Percentiles rank a stretch among this genome's conserved stretches.
Conservation (phyloP, 2,329 filamentous ascomycete species). For the Fusarium torulosum region DNA sequence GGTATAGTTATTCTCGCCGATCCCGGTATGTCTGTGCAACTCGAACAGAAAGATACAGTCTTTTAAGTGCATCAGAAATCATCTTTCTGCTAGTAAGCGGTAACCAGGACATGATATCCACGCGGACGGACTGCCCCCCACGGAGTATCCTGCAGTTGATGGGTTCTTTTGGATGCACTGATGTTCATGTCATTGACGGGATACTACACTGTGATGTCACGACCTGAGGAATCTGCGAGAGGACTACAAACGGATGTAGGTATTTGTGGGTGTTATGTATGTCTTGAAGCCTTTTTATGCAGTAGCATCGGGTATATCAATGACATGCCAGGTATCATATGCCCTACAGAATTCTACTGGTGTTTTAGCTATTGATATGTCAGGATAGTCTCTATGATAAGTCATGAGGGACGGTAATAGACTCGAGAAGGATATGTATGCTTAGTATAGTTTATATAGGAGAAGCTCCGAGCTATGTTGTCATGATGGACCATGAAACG, state of each 20-base stretch:
- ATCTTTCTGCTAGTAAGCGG: not conserved
- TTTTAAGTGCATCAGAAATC: not conserved
- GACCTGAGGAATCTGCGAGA: constrained; percentile 87
- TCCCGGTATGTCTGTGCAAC: constrained; percentile 73
- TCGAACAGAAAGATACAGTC: constrained; percentile 54
- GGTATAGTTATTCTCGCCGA: constrained; percentile 75
- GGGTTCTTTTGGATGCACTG: constrained; percentile 73
- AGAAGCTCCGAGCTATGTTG: not conserved
- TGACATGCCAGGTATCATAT: constrained; percentile 70
- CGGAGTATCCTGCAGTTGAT: constrained; percentile 77
- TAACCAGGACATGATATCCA: not conserved
- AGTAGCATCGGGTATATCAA: constrained; percentile 65
- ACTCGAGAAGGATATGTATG: too few relatives aligned
- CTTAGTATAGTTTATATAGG: not conserved
- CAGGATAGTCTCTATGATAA: too few relatives aligned
- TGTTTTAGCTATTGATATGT: not conserved
- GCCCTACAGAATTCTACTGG: constrained; percentile 59
- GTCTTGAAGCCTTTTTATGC: constrained; percentile 59
- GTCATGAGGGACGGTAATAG: too few relatives aligned
- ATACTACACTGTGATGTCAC: constrained; percentile 88
- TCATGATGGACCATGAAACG: not conserved
- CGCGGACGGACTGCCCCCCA: constrained; percentile 68
- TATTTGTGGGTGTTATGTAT: constrained; percentile 69
- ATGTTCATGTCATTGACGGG: constrained; percentile 80
- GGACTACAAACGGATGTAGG: constrained; percentile 81